phyloP scores from a whole-genome alignment of 441 rosid species.

The Isatis lusitanica region DNA sequence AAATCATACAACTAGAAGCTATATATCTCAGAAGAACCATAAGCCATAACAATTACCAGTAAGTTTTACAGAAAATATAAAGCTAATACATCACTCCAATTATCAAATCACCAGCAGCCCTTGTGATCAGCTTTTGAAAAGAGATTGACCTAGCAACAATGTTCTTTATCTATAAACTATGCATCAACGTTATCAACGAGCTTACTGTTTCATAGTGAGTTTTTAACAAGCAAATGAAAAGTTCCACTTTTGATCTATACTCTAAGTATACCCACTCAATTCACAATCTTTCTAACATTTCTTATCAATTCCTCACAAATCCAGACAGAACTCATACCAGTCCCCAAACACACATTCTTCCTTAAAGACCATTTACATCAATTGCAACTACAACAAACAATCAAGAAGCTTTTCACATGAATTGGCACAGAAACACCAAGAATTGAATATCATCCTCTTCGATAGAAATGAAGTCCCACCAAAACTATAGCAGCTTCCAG shows the following conservation, averaged over 20 bases:
- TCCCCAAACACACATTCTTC: not conserved
- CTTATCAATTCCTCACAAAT: not conserved
- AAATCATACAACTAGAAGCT: not conserved
- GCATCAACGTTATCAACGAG: not conserved
- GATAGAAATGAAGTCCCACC: not conserved
- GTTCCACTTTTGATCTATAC: not conserved
- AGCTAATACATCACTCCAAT: not conserved
- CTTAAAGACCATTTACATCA: not conserved
- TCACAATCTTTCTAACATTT: not conserved
- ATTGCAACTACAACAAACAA: not conserved
- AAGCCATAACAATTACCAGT: not conserved
- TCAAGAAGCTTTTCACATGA: conserved; percentile 9
- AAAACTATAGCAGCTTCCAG: not conserved
- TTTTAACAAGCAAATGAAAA: not conserved
- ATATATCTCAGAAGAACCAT: not conserved
- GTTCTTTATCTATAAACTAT: not conserved
- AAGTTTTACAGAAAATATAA: not conserved
- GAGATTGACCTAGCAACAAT: not conserved
- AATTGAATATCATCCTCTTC: not conserved
- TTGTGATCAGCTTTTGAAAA: not conserved
- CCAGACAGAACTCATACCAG: not conserved
- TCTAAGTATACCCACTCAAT: no score
- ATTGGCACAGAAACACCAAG: not conserved
- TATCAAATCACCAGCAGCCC: not conserved
- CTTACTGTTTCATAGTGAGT: not conserved